These are phyloP conservation scores for Suhomyces ambrosiae DNA, from an alignment of 1,139 yeast genomes.

Conservation along the genomic window DNA sequence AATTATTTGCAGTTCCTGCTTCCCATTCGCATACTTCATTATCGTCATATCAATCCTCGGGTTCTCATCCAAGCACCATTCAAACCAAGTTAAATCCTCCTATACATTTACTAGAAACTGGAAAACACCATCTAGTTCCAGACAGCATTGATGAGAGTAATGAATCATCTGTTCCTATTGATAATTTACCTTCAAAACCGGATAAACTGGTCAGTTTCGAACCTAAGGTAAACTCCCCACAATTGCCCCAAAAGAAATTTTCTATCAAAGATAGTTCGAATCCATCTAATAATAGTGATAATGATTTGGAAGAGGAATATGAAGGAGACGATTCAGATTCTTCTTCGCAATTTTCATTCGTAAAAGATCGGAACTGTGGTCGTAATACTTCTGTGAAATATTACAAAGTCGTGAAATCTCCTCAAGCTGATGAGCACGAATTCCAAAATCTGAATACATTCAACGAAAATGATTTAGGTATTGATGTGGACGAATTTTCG, in stretches of 20 bases:
- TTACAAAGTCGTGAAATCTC: conserved; percentile 43
- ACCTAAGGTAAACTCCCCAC: conserved; percentile 2
- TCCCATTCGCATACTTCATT: conserved; percentile 14
- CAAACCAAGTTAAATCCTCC: conserved; percentile 13
- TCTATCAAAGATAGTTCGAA: conserved; percentile 4
- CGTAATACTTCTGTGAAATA: conserved; percentile 65
- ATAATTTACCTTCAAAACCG: conserved; percentile 1
- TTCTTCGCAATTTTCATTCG: conserved; percentile 60
- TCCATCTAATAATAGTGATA: conserved; percentile 4
- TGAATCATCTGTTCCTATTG: neutral
- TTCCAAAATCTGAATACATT: conserved; percentile 23
- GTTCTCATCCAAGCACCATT: conserved; percentile 5
- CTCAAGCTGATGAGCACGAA: conserved; percentile 17
- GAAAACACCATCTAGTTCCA: conserved; percentile 1
- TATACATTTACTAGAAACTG: conserved; percentile 1
- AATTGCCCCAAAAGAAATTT: conserved; percentile 4
- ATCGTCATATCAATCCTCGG: conserved; percentile 11
- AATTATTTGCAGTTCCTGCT: neutral
- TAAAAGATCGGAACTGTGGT: conserved; percentile 55
- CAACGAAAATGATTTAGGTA: conserved; percentile 34
- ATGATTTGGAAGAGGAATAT: conserved; percentile 21
- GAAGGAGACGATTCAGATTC: conserved; percentile 30
- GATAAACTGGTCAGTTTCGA: conserved; percentile 24
- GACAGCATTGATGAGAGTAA: conserved; percentile 3
- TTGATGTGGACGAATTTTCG: conserved; percentile 36